Conservation (phyloP, 495 filamentous ascomycete species). For the Bacidia rubella region DNA sequence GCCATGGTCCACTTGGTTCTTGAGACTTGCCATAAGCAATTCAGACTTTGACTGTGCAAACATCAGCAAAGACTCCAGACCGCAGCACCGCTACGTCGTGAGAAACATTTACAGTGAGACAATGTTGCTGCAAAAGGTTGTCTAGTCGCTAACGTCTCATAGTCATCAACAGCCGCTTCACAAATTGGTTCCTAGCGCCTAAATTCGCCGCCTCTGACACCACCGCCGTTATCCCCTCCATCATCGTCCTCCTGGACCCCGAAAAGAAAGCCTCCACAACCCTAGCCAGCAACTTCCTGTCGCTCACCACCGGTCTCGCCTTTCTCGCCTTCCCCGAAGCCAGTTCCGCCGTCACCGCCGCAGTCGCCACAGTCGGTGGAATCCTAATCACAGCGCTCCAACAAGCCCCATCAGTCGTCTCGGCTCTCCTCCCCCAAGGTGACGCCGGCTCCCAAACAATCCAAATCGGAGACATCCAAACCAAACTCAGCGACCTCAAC, state of each 20-base stretch:
- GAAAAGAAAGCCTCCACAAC: background rate
- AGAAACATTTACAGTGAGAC: conserved; percentile 1
- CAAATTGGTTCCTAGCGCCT: conserved; percentile 3
- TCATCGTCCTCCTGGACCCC: conserved; percentile 1
- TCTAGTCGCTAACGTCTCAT: background rate
- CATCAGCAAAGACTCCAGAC: background rate
- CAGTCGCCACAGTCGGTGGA: background rate
- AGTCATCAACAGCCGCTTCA: conserved; percentile 5
- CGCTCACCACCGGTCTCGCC: conserved; percentile 1
- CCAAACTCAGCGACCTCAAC: background rate
- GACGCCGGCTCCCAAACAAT: background rate
- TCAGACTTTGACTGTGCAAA: conserved; percentile 1
- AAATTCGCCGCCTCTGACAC: background rate
- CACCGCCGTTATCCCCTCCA: background rate
- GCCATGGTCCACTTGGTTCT: conserved; percentile 3
- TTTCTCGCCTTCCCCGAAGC: background rate
- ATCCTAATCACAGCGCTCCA: background rate
- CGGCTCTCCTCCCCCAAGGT: background rate
- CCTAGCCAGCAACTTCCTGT: background rate
- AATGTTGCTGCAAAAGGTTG: background rate
- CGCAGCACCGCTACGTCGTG: background rate
- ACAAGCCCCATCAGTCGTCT: conserved; percentile 1
- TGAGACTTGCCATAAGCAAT: conserved; percentile 1
- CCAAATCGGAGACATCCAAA: background rate
- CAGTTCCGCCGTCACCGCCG: background rate